phyloP scores from a whole-genome alignment of 345 rosid species.

The Aurinia saxatilis region DNA sequence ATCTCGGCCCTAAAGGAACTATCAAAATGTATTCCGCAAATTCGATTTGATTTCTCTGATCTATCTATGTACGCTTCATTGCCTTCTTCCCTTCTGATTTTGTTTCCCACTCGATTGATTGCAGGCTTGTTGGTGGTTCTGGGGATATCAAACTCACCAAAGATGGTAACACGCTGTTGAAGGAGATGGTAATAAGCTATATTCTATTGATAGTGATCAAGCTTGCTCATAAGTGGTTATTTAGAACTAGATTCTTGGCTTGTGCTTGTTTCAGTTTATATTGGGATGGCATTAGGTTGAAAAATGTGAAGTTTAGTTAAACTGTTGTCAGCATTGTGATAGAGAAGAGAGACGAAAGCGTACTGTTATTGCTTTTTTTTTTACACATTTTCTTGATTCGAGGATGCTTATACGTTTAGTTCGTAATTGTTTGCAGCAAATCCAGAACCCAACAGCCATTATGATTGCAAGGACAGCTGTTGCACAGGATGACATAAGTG shows the following conservation, averaged over 20 bases:
- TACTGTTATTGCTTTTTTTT: background rate
- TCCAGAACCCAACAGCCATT: conserved; percentile 95
- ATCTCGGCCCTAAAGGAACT: conserved; percentile 99
- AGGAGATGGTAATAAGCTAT: conserved; percentile 97
- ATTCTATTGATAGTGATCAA: background rate
- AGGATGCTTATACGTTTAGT: conserved; percentile 32
- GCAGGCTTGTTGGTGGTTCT: conserved; percentile 97
- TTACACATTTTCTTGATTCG: background rate
- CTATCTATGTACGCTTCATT: background rate
- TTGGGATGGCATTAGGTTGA: background rate
- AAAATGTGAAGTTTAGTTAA: background rate
- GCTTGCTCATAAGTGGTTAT: no score
- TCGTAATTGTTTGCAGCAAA: conserved; percentile 74
- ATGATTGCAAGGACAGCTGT: conserved; percentile 99
- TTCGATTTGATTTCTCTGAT: background rate
- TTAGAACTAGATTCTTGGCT: background rate
- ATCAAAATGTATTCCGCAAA: conserved; percentile 59
- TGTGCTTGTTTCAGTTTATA: background rate
- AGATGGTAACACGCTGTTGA: conserved; percentile 94
- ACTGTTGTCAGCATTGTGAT: background rate
- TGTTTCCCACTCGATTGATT: background rate
- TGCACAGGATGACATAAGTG: conserved; percentile 98
- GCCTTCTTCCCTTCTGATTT: background rate
- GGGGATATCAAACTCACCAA: conserved; percentile 98
- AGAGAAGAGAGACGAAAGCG: background rate